Evolutionary conservation across 768 basidiomycete genomes (phyloP).

Genomic region (Tephrocybe sp.): DNA sequence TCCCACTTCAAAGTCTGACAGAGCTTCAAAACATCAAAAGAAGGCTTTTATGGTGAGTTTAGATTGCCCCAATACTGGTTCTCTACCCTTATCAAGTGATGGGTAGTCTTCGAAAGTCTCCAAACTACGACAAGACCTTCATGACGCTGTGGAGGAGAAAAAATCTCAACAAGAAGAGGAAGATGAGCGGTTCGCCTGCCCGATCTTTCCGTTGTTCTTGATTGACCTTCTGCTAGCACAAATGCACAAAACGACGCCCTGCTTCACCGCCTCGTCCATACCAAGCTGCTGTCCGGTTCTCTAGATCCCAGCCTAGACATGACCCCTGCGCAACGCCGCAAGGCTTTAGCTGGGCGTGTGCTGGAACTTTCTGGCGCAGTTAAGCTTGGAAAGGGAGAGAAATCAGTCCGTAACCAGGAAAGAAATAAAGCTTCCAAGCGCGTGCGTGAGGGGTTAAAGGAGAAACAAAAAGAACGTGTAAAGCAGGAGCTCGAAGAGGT

Average conservation of each 20-base stretch:
- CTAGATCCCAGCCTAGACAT: constrained; percentile 58
- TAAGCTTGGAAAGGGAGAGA: constrained; percentile 76
- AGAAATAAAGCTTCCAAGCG: constrained; percentile 68
- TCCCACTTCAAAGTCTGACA: constrained; percentile 13
- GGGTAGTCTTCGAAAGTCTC: constrained; percentile 70
- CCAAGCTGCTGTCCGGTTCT: constrained; percentile 74
- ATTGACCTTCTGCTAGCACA: constrained; percentile 41
- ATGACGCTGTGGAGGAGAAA: constrained; percentile 16
- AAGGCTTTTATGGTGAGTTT: constrained; percentile 74
- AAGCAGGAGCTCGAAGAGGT: constrained; percentile 69
- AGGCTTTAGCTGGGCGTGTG: constrained; percentile 75
- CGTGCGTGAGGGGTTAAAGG: constrained; percentile 65
- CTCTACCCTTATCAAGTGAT: constrained; percentile 22
- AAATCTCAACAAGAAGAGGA: constrained; percentile 41
- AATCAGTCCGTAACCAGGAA: constrained; percentile 54
- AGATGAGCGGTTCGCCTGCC: constrained; percentile 47
- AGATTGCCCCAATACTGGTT: background rate
- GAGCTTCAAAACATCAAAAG: constrained; percentile 38
- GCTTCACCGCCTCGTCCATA: constrained; percentile 78
- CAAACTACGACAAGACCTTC: constrained; percentile 43
- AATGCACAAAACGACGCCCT: constrained; percentile 76
- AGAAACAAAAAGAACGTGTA: constrained; percentile 58
- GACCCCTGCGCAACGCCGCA: constrained; percentile 64
- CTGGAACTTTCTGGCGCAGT: constrained; percentile 66
- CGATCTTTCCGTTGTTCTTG: background rate